Percentiles rank a stretch among this genome's conserved stretches.
These are phyloP conservation scores for Heliosperma pusillum DNA, from an alignment of 148 eudicot species.

Conservation along the genomic window DNA sequence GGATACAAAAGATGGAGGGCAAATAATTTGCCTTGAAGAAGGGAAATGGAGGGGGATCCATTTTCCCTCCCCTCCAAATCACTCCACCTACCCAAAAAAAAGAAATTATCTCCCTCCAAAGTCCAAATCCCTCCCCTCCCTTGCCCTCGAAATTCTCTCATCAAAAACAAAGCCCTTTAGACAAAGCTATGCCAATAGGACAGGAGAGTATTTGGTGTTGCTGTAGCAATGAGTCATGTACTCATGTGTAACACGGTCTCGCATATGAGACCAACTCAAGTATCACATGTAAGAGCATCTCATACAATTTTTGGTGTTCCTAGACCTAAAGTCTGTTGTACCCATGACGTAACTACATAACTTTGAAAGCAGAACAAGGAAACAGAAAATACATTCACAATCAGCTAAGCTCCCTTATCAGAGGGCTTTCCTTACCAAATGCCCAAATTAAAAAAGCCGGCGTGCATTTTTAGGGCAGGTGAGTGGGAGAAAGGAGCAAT, in stretches of 20 bases:
- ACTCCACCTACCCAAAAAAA: too few relatives aligned
- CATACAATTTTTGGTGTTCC: not conserved
- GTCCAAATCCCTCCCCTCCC: too few relatives aligned
- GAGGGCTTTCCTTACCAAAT: not conserved
- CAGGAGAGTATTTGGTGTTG: not conserved
- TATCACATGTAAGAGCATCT: not conserved
- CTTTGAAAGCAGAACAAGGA: not conserved
- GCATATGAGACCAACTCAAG: not conserved
- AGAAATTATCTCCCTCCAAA: too few relatives aligned
- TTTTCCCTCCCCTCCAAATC: too few relatives aligned
- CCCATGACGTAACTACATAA: too few relatives aligned
- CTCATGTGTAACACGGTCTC: too few relatives aligned
- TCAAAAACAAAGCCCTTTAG: too few relatives aligned
- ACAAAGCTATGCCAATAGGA: conserved; percentile 1
- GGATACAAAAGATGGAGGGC: too few relatives aligned
- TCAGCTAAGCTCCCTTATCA: not conserved
- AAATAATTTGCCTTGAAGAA: too few relatives aligned
- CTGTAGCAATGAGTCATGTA: not conserved
- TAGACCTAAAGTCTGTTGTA: not conserved
- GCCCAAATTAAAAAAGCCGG: not conserved
- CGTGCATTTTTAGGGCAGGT: not conserved
- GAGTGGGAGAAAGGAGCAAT: not conserved
- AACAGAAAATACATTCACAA: not conserved
- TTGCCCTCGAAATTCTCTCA: too few relatives aligned
- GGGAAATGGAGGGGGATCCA: too few relatives aligned